phyloP scores from a whole-genome alignment of 202 grass and related monocot species.

The Brachypodium distachyon region DNA sequence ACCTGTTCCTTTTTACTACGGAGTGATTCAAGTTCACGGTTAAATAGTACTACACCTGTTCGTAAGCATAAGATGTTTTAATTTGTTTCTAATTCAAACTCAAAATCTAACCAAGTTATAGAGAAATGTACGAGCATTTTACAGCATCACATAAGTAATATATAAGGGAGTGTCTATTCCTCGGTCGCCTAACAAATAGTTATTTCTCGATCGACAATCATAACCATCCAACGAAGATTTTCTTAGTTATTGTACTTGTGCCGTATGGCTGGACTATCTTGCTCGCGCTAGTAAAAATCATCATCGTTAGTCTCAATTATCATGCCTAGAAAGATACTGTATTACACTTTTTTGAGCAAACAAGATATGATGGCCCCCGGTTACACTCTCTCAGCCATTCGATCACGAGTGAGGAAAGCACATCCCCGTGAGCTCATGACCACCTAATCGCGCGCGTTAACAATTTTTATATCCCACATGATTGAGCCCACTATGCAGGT shows the following conservation, averaged over 20 bases:
- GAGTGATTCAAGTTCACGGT: no score
- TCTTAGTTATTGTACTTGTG: conserved; percentile 13
- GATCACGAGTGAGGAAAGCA: neutral
- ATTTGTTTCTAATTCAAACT: no score
- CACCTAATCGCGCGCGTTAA: neutral
- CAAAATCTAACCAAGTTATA: no score
- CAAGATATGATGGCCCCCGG: neutral
- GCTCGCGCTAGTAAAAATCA: neutral
- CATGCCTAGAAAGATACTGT: neutral
- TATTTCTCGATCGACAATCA: no score
- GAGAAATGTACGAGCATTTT: no score
- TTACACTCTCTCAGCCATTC: neutral
- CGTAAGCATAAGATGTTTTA: no score
- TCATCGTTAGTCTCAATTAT: conserved; percentile 4
- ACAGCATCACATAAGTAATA: no score
- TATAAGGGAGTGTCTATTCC: no score
- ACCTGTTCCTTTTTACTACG: no score
- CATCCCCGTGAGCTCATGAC: conserved; percentile 11
- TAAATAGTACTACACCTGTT: no score
- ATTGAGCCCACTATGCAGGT: conserved; percentile 29
- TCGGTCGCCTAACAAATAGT: no score
- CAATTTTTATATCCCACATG: conserved; percentile 26
- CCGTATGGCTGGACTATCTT: neutral
- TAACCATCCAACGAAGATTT: no score
- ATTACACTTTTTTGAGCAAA: neutral